Percentiles rank a stretch among this genome's conserved stretches.
These are phyloP conservation scores for Lactarius psammicola DNA, from an alignment of 768 basidiomycete genomes.

Conservation along the genomic window DNA sequence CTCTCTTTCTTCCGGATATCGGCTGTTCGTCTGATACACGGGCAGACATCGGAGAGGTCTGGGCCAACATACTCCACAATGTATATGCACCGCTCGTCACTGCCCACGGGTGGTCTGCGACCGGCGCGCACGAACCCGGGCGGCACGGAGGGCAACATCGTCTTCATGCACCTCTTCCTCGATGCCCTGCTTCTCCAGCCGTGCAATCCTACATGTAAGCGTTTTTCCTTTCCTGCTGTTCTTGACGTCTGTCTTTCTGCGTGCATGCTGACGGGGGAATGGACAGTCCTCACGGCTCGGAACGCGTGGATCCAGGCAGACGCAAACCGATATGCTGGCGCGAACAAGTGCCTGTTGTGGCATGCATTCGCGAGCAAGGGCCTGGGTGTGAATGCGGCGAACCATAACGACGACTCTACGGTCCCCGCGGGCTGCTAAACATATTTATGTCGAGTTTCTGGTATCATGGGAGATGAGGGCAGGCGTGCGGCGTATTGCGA, in stretches of 20 bases:
- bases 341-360: conserved; percentile 46
- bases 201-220: conserved; percentile 50
- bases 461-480: too few relatives aligned
- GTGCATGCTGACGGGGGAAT: background rate
- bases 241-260: background rate
- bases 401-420: conserved; percentile 35
- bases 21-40: background rate
- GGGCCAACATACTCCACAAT: conserved; percentile 46
- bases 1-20: background rate
- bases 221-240: background rate
- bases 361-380: conserved; percentile 50
- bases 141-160: conserved; percentile 47
- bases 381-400: conserved; percentile 43
- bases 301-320: conserved; percentile 56
- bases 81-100: conserved; percentile 37
- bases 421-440: conserved; percentile 35
- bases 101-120: conserved; percentile 34
- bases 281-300: conserved; percentile 44
- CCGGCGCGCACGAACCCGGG: conserved; percentile 44
- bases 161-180: conserved; percentile 52
- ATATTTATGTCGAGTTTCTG: background rate
- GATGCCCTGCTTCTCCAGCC: conserved; percentile 48
- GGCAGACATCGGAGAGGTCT: conserved; percentile 56
- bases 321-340: conserved; percentile 45
- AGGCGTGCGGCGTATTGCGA: too few relatives aligned